A percentile compares a stretch with the other conserved stretches of the same genome.
Evolutionary conservation across 805 yeast genomes (phyloP).

Genomic region (Ogataea allantospora): DNA sequence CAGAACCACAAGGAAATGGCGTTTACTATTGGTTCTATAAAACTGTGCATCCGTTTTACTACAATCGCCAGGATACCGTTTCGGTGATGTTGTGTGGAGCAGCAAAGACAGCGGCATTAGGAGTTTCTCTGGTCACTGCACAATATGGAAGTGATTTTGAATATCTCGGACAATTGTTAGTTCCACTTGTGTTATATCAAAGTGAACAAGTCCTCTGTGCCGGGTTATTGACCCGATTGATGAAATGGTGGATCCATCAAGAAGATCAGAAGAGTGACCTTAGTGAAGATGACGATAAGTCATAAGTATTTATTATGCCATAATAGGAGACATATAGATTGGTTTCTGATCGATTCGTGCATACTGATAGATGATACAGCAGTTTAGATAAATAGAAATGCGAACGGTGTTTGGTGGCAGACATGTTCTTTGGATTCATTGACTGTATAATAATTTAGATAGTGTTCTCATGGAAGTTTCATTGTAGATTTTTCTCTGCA

Average conservation of each 20-base stretch:
- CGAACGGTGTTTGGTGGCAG: neutral
- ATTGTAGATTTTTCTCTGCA: too few species aligned
- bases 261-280: conserved; percentile 21
- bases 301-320: neutral
- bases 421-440: too few species aligned
- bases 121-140: conserved; percentile 71
- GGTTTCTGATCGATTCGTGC: too few species aligned
- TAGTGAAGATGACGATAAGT: conserved; percentile 1
- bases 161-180: conserved; percentile 67
- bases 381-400: neutral
- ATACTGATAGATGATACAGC: neutral
- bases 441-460: too few species aligned
- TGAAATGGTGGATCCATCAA: conserved; percentile 65
- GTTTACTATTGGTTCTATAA: conserved; percentile 46
- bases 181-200: conserved; percentile 83
- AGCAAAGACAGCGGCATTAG: conserved; percentile 90
- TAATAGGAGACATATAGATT: neutral
- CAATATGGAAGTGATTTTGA: conserved; percentile 60
- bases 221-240: conserved; percentile 61
- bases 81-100: conserved; percentile 86
- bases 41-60: conserved; percentile 62
- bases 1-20: conserved; percentile 43
- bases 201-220: conserved; percentile 86
- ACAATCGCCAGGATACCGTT: conserved; percentile 68
- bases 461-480: too few species aligned